Conservation (phyloP, 768 basidiomycete species). For the Psilocybe azurescens region DNA sequence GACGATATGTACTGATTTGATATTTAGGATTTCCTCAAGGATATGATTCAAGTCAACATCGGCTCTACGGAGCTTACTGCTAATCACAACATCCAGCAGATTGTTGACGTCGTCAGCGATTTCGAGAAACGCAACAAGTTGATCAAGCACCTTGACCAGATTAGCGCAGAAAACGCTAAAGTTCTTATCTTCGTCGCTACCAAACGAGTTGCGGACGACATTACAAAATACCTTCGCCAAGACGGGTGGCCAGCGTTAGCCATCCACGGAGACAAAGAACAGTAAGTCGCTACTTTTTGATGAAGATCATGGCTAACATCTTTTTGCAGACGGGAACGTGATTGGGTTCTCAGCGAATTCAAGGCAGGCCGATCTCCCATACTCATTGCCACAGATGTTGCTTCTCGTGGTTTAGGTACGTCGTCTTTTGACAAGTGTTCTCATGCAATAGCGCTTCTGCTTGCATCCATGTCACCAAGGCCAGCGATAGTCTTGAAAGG, state of each 20-base stretch:
- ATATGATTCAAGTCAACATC: slow-evolving; percentile 98
- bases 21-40: slow-evolving; percentile 86
- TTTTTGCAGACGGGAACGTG: slow-evolving; percentile 83
- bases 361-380: slow-evolving; percentile 98
- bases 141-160: slow-evolving; percentile 96
- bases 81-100: slow-evolving; percentile 96
- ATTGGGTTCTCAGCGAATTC: slow-evolving; percentile 99
- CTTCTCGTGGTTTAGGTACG: slow-evolving; percentile 99
- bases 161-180: slow-evolving; percentile 96
- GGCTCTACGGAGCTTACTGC: slow-evolving; percentile 98
- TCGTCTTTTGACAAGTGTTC: slow-evolving; percentile 43
- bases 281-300: slow-evolving; percentile 55
- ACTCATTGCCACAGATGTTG: slow-evolving; percentile 98
- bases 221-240: slow-evolving; percentile 96
- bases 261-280: slow-evolving; percentile 99
- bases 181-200: slow-evolving; percentile 99
- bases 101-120: slow-evolving; percentile 96
- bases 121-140: slow-evolving; percentile 97
- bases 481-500: slow-evolving; percentile 23
- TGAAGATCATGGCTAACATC: slow-evolving; percentile 2
- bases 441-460: slow-evolving; percentile 32
- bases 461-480: slow-evolving; percentile 30
- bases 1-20: background rate
- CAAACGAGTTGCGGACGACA: slow-evolving; percentile 97
- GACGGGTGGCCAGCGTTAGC: slow-evolving; percentile 99